These are phyloP conservation scores for Amphibolis antarctica DNA, from an alignment of 106 monocot species.

Conservation along the genomic window DNA sequence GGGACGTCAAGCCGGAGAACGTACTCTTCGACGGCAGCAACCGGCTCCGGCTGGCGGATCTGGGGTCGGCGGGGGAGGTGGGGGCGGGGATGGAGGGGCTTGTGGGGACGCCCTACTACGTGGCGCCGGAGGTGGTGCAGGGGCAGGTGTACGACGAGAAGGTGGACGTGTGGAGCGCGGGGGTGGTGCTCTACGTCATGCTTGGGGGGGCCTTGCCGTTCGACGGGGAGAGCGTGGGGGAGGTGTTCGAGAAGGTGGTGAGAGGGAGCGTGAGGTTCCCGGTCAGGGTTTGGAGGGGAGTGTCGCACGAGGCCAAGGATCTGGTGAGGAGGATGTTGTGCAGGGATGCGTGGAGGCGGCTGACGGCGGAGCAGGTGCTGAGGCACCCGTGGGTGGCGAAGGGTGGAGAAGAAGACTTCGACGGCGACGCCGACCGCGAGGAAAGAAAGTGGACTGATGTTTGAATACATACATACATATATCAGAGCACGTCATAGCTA, in stretches of 20 bases:
- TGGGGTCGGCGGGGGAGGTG: slow-evolving; percentile 52
- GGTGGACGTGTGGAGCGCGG: slow-evolving; percentile 89
- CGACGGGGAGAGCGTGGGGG: slow-evolving; percentile 52
- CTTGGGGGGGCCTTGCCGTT: slow-evolving; percentile 64
- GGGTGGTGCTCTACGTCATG: slow-evolving; percentile 64
- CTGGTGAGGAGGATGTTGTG: slow-evolving; percentile 74
- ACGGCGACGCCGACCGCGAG: too few species aligned
- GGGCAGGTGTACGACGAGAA: slow-evolving; percentile 69
- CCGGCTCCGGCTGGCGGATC: slow-evolving; percentile 47
- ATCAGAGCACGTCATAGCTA: too few species aligned
- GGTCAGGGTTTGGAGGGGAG: slow-evolving; percentile 18
- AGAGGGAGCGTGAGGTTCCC: slow-evolving; percentile 76
- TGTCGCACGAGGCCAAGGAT: slow-evolving; percentile 79
- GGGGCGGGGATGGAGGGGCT: slow-evolving; percentile 37
- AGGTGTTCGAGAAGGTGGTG: slow-evolving; percentile 70
- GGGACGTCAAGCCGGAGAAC: slow-evolving; percentile 90
- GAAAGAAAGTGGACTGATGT: too few species aligned
- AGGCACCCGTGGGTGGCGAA: slow-evolving; percentile 20
- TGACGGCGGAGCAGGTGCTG: slow-evolving; percentile 83
- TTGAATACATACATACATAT: too few species aligned
- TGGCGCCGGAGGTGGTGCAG: slow-evolving; percentile 74
- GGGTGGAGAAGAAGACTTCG: not conserved
- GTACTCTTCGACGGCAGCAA: slow-evolving; percentile 41
- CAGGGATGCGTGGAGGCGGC: slow-evolving; percentile 47
- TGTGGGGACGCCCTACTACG: slow-evolving; percentile 85